Percentiles rank a stretch among this genome's conserved stretches.
These are phyloP conservation scores for Sporothrix brunneoviolacea DNA, from an alignment of 2,329 filamentous ascomycete species.

Conservation along the genomic window DNA sequence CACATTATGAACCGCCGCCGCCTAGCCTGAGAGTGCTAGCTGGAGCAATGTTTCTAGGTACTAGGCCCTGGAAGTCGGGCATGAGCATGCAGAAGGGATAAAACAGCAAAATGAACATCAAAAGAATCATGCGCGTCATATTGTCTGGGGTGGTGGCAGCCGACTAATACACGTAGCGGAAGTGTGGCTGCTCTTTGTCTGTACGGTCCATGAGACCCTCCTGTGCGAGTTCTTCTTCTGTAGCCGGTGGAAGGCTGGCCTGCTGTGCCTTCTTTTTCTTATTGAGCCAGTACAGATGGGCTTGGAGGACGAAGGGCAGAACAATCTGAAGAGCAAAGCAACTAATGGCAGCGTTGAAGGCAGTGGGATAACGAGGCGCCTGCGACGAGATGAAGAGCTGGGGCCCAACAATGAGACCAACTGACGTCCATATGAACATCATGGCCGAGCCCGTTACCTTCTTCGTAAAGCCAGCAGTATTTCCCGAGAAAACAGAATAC, in stretches of 20 bases:
- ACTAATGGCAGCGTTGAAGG: slow-evolving; percentile 39
- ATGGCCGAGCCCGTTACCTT: slow-evolving; percentile 59
- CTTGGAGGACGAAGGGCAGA: slow-evolving; percentile 42
- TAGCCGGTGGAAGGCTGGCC: not conserved
- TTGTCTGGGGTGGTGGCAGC: too few species aligned
- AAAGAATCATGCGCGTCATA: too few species aligned
- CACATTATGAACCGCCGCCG: too few species aligned
- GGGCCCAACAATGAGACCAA: slow-evolving; percentile 39
- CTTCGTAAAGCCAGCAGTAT: slow-evolving; percentile 64
- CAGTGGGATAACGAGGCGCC: slow-evolving; percentile 10
- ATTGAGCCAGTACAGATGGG: slow-evolving; percentile 45
- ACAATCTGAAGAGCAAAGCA: slow-evolving; percentile 49
- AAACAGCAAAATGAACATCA: too few species aligned
- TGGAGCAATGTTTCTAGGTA: too few species aligned
- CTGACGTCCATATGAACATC: slow-evolving; percentile 56
- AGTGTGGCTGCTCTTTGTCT: slow-evolving; percentile 19
- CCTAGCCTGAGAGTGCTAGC: too few species aligned
- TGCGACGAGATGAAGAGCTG: slow-evolving; percentile 8
- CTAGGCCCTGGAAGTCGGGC: too few species aligned
- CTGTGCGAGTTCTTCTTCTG: slow-evolving; percentile 5
- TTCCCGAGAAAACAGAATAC: slow-evolving; percentile 54
- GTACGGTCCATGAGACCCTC: slow-evolving; percentile 18
- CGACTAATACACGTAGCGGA: slow-evolving; percentile 12
- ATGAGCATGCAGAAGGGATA: too few species aligned
- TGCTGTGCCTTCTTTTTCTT: slow-evolving; percentile 36